Conservation (phyloP, 495 filamentous ascomycete species). For the Xylaria curta region DNA sequence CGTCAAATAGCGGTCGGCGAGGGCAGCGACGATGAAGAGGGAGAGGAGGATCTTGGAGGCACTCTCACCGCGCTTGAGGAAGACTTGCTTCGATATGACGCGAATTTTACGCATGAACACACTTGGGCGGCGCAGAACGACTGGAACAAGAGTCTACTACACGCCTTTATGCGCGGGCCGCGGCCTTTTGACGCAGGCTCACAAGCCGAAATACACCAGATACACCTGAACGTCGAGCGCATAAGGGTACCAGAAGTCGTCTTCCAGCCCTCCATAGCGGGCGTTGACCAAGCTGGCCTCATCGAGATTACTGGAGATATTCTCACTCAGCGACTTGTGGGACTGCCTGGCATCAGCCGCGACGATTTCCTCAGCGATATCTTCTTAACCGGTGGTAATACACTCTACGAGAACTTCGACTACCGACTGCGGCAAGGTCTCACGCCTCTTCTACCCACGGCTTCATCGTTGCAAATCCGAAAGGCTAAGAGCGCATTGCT, state of each 20-base stretch:
- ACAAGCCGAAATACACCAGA: constrained; percentile 80
- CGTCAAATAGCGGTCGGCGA: constrained; percentile 82
- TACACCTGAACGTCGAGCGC: constrained; percentile 95
- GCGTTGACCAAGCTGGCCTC: constrained; percentile 91
- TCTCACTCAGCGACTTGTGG: constrained; percentile 74
- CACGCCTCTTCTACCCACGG: constrained; percentile 71
- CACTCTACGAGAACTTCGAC: constrained; percentile 84
- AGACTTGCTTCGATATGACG: constrained; percentile 84
- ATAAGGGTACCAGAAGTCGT: constrained; percentile 96
- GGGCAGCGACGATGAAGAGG: constrained; percentile 76
- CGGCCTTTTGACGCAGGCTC: constrained; percentile 82
- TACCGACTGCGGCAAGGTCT: constrained; percentile 78
- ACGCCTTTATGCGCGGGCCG: constrained; percentile 87
- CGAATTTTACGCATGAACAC: constrained; percentile 85
- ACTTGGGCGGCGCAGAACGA: constrained; percentile 91
- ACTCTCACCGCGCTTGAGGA: constrained; percentile 77
- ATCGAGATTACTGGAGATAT: constrained; percentile 89
- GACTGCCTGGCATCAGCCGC: constrained; percentile 57
- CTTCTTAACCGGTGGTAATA: constrained; percentile 94
- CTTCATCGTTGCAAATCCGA: constrained; percentile 67
- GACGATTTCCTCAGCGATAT: constrained; percentile 78
- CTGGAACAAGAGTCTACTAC: constrained; percentile 89
- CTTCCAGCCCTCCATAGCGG: constrained; percentile 91
- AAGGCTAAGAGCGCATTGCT: constrained; percentile 74
- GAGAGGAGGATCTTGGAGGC: constrained; percentile 83